These are phyloP conservation scores for Solanum peruvianum DNA, from an alignment of 257 asterid genomes.

Conservation along the genomic window DNA sequence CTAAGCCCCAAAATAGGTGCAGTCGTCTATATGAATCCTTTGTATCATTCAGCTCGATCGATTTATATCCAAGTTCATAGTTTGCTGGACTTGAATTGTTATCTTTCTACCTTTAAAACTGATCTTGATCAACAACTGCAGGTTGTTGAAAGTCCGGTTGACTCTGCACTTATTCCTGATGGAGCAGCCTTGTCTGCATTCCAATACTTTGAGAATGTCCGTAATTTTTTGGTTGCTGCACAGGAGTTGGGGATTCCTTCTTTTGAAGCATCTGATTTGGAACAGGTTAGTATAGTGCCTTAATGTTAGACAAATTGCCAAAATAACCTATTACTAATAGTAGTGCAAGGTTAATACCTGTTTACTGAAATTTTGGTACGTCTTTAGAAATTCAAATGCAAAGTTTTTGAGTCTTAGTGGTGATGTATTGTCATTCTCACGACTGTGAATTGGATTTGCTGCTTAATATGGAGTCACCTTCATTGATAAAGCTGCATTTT, in stretches of 20 bases:
- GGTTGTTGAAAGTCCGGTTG: conserved; percentile 67
- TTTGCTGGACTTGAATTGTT: not conserved
- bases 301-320: not conserved
- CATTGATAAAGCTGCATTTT: not conserved
- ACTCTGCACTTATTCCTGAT: conserved; percentile 6
- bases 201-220: conserved; percentile 13
- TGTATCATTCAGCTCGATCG: not conserved
- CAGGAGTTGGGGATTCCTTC: conserved; percentile 86
- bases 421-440: not conserved
- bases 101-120: not conserved
- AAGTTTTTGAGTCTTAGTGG: not conserved
- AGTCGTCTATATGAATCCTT: not conserved
- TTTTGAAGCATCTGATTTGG: conserved; percentile 94
- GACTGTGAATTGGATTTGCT: not conserved
- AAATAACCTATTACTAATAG: not conserved
- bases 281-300: conserved; percentile 41
- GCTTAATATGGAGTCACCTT: not conserved
- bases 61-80: not conserved
- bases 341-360: not conserved
- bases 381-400: not conserved
- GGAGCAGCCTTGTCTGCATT: conserved; percentile 16
- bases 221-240: conserved; percentile 33
- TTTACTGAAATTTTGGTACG: not conserved
- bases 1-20: not conserved
- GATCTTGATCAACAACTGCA: conserved; percentile 16